Evolutionary conservation across 2,329 filamentous ascomycete species (phyloP), one percentile per base, ranked within the genome.

Genomic region (Colletotrichum neosansevieriae): DNA sequence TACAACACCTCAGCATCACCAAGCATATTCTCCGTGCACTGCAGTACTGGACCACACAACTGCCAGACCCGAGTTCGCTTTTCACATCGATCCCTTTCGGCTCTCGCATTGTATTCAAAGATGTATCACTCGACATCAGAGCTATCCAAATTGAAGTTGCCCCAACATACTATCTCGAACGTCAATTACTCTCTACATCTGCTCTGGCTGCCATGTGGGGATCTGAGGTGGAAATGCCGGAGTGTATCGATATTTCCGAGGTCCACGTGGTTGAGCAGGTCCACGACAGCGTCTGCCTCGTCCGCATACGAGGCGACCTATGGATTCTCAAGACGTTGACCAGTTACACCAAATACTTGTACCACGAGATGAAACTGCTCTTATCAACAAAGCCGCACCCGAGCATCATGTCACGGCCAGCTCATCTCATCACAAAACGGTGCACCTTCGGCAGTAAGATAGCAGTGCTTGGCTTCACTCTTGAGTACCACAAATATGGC

Each of bases 281-380:
- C 17, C 85, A 89, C 71, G 88, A 90, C 73, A 88, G 86, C 69
- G 84, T 89, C 50, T 88, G 85, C 63, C 77, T 89, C 13, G 86
- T 89, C 50, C 77, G 78, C 36, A 79, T 85, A 45, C 71, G 77
- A 19, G 78, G 76, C 6, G 72, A 77, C 54, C 75, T 80, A 2
- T 85, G 83, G 79, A 84, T 89, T 63, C 83, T 90, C 76, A 90
- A 90, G 74, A 85, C 86, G 3, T 75, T 89, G 47, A 85, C 84
- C 2, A 86, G 85, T 75, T 84, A 83, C 70, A 81, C 85, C 68
- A 89, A 89, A 73, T 89, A 86, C 72, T 79, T 90, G 42, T 90
- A 89, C 73, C 86, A 89, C 71, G 88, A 90, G 75, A 79, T 90
- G 17, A 84, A 84, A 61, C 82, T 84, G 24, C 81, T 90, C 2